Evolutionary conservation across 1,139 yeast species (phyloP).

Genomic region (Geotrichum australiense): DNA sequence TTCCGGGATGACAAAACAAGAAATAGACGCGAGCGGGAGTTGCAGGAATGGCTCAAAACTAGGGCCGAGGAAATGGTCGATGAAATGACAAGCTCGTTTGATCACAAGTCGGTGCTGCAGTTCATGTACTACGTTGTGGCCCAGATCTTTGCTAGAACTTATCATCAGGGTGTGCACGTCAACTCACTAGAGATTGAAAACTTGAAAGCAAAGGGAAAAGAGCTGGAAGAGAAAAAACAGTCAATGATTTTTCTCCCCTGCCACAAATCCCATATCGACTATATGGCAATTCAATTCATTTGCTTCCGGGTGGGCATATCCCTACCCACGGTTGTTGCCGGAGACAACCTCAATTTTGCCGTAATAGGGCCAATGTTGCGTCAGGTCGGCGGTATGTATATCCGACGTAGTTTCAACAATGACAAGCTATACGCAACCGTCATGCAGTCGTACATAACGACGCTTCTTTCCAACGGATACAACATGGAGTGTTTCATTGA

Average conservation of each 20-base stretch:
- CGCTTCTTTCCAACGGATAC: conserved; percentile 44
- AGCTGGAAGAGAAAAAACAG: conserved; percentile 34
- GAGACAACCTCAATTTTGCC: conserved; percentile 61
- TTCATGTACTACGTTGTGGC: conserved; percentile 36
- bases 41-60: conserved; percentile 29
- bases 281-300: conserved; percentile 53
- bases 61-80: conserved; percentile 32
- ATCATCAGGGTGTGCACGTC: conserved; percentile 41
- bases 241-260: conserved; percentile 40
- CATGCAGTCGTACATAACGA: conserved; percentile 49
- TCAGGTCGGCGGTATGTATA: conserved; percentile 40
- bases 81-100: conserved; percentile 34
- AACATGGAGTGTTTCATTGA: conserved; percentile 60
- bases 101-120: conserved; percentile 30
- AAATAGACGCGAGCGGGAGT: conserved; percentile 24
- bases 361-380: conserved; percentile 43
- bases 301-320: conserved; percentile 52
- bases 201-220: conserved; percentile 33
- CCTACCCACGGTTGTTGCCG: conserved; percentile 58
- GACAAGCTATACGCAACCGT: conserved; percentile 50
- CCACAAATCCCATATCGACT: conserved; percentile 62
- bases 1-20: conserved; percentile 1
- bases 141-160: conserved; percentile 36
- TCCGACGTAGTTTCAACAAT: conserved; percentile 40
- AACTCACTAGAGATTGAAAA: conserved; percentile 32